phyloP scores from a whole-genome alignment of 2,329 filamentous ascomycete genomes.

The Alternaria hordeiaustralica region DNA sequence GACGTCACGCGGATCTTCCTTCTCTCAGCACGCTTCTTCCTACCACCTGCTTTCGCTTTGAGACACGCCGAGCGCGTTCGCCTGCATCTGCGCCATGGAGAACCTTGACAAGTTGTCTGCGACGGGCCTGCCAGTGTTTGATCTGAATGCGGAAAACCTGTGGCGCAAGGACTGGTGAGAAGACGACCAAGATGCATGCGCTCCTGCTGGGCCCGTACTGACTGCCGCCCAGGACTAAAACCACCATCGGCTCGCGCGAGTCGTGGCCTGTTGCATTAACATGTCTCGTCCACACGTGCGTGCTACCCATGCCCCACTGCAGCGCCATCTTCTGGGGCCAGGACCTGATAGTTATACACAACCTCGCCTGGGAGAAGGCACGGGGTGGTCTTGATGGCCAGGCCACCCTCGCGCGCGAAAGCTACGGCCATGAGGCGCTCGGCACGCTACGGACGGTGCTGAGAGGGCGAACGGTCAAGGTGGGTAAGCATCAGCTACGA shows the following conservation, averaged over 20 bases:
- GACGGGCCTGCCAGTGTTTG: slow-evolving; percentile 38
- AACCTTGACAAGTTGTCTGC: slow-evolving; percentile 42
- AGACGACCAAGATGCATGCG: neutral
- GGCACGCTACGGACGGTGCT: slow-evolving; percentile 43
- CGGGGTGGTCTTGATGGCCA: slow-evolving; percentile 43
- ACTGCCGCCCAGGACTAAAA: slow-evolving; percentile 31
- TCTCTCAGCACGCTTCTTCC: slow-evolving; percentile 9
- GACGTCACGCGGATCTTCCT: slow-evolving; percentile 13
- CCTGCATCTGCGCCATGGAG: slow-evolving; percentile 14
- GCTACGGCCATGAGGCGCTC: slow-evolving; percentile 44
- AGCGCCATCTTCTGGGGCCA: slow-evolving; percentile 53
- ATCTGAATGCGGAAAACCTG: slow-evolving; percentile 39
- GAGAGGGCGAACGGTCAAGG: slow-evolving; percentile 46
- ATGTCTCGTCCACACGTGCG: slow-evolving; percentile 43
- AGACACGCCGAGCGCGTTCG: slow-evolving; percentile 2
- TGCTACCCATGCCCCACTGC: slow-evolving; percentile 51
- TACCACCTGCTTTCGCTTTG: slow-evolving; percentile 6
- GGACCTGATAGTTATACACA: slow-evolving; percentile 49
- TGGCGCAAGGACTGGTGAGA: slow-evolving; percentile 38
- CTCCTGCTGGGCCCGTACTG: neutral
- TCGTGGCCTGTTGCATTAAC: slow-evolving; percentile 45
- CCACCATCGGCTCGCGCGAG: slow-evolving; percentile 40
- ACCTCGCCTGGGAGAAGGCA: slow-evolving; percentile 50
- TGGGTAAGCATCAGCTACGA: slow-evolving; percentile 39
- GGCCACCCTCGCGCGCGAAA: slow-evolving; percentile 42